Evolutionary conservation across 768 basidiomycete species (phyloP).

Genomic region (Bullera alba): DNA sequence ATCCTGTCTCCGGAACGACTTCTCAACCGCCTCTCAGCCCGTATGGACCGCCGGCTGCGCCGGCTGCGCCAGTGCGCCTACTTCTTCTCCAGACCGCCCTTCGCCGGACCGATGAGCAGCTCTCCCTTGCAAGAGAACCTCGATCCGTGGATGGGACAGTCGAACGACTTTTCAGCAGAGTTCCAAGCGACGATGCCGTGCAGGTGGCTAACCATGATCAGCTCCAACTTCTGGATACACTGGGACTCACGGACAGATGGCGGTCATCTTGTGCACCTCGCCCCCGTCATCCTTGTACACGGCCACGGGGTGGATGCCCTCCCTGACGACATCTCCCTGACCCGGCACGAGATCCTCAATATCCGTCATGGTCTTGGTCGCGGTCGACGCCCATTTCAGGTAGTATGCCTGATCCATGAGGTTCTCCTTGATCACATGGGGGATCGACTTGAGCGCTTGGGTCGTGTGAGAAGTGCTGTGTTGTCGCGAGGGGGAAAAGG

Average conservation of each 20-base stretch:
- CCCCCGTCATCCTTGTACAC: conserved; percentile 22
- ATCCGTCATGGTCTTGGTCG: conserved; percentile 18
- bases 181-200: conserved; percentile 27
- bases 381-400: conserved; percentile 17
- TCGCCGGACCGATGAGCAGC: conserved; percentile 21
- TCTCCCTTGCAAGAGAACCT: conserved; percentile 24
- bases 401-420: conserved; percentile 19
- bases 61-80: too few relatives aligned
- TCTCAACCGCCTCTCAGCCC: too few relatives aligned
- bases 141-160: conserved; percentile 25
- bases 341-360: conserved; percentile 25
- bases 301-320: conserved; percentile 14
- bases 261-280: conserved; percentile 20
- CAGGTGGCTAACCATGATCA: conserved; percentile 3
- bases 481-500: conserved; percentile 20
- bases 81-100: conserved; percentile 6
- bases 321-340: conserved; percentile 18
- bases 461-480: conserved; percentile 12
- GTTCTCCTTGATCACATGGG: conserved; percentile 18
- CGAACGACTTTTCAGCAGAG: conserved; percentile 16
- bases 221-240: not conserved
- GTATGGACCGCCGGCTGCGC: too few relatives aligned
- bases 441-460: conserved; percentile 9
- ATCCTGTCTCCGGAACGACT: too few relatives aligned
- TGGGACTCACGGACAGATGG: conserved; percentile 15